These are phyloP conservation scores for Noccaea bulbosa DNA, from an alignment of 345 rosid species.

Conservation along the genomic window DNA sequence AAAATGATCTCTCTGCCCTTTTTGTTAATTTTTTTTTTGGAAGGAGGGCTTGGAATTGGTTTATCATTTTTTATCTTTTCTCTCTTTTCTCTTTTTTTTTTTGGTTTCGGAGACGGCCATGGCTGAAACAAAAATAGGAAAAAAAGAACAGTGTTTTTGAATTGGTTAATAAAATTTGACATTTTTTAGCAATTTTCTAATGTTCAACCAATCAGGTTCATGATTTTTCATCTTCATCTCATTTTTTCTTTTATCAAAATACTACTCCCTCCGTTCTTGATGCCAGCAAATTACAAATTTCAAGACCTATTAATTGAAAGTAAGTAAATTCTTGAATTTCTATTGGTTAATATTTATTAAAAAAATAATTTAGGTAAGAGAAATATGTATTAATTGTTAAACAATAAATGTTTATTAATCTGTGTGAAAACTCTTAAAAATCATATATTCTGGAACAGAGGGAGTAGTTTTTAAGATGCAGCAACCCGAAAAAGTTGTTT, in stretches of 20 bases:
- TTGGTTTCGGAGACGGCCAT: constrained; percentile 30
- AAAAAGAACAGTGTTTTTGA: constrained; percentile 24
- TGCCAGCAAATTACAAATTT: too few relatives aligned
- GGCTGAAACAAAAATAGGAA: constrained; percentile 43
- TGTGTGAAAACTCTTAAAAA: too few relatives aligned
- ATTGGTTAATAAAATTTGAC: constrained; percentile 41
- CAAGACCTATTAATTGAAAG: too few relatives aligned
- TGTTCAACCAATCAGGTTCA: constrained; percentile 5
- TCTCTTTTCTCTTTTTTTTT: neutral
- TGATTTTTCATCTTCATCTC: neutral
- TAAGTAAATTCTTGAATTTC: too few relatives aligned
- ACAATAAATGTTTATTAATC: too few relatives aligned
- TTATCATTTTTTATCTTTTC: constrained; percentile 8
- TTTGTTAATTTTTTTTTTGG: constrained; percentile 44
- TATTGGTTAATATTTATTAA: too few relatives aligned
- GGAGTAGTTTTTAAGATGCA: neutral
- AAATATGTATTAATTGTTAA: too few relatives aligned
- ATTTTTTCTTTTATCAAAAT: neutral
- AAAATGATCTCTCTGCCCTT: constrained; percentile 37
- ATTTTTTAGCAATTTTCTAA: constrained; percentile 4
- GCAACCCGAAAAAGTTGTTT: neutral
- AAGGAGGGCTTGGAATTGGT: constrained; percentile 40
- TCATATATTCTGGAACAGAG: too few relatives aligned
- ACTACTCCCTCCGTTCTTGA: too few relatives aligned
- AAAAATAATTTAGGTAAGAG: too few relatives aligned